Evolutionary conservation across 352 stramenopile species (phyloP).

Genomic region (Pythium rhizo-oryzae): DNA sequence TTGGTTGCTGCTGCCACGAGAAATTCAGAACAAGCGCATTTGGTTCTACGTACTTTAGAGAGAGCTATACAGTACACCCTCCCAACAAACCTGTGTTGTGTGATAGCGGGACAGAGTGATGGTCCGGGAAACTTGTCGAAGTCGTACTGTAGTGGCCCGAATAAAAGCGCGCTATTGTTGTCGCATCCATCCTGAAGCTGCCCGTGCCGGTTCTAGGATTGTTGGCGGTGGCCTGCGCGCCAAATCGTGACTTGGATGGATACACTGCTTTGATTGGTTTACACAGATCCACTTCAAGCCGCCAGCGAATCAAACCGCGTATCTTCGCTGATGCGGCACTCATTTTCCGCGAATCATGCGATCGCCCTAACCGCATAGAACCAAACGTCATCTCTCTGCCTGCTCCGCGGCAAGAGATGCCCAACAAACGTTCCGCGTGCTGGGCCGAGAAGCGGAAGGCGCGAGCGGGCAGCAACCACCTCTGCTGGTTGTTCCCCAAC

Average conservation of each 20-base stretch:
- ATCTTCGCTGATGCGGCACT: conserved; percentile 16
- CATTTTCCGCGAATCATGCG: conserved; percentile 14
- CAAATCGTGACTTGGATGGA: conserved; percentile 34
- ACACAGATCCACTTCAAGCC: conserved; percentile 3
- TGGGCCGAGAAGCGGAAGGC: conserved; percentile 24
- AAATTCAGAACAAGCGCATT: conserved; percentile 4
- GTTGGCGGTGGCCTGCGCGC: background rate
- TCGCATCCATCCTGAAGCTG: background rate
- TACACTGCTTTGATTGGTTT: conserved; percentile 27
- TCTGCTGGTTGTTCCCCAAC: background rate
- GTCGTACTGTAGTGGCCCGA: conserved; percentile 1
- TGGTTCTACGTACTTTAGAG: conserved; percentile 14
- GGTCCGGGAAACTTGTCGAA: background rate
- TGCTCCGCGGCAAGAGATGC: conserved; percentile 9
- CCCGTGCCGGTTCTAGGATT: conserved; percentile 32
- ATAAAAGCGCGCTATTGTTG: background rate
- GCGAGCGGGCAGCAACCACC: background rate
- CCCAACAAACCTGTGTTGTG: background rate
- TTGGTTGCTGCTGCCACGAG: conserved; percentile 2
- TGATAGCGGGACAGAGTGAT: conserved; percentile 7
- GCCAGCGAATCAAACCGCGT: conserved; percentile 20
- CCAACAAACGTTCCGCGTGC: background rate
- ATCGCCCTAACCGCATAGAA: conserved; percentile 7
- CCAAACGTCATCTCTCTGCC: conserved; percentile 26
- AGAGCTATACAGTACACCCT: background rate